phyloP scores from a whole-genome alignment of 2,329 filamentous ascomycete genomes.

The Xylariaceae sp. region DNA sequence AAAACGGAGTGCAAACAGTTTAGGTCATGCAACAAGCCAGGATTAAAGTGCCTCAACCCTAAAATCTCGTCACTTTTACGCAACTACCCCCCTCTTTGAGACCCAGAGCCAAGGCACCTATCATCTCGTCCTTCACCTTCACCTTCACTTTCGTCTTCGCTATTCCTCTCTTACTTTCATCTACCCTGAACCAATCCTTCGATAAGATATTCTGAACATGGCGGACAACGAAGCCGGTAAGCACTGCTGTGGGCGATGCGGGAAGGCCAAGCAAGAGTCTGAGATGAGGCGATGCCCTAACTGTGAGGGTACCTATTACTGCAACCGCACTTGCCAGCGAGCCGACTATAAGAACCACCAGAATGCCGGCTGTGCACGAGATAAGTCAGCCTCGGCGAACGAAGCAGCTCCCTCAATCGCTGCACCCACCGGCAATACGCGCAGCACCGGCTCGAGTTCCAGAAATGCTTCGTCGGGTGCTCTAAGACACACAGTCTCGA shows the following conservation, averaged over 20 bases:
- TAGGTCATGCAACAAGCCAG: too few relatives aligned
- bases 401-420: neutral
- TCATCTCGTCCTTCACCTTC: too few relatives aligned
- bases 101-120: too few relatives aligned
- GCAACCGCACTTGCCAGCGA: conserved; percentile 55
- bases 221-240: neutral
- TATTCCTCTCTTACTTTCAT: too few relatives aligned
- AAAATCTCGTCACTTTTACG: too few relatives aligned
- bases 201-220: neutral
- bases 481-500: conserved; percentile 28
- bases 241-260: conserved; percentile 1
- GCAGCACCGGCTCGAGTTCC: neutral
- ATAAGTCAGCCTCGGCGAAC: conserved; percentile 9
- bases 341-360: conserved; percentile 54
- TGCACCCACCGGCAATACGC: neutral
- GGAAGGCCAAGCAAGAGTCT: neutral
- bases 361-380: conserved; percentile 40
- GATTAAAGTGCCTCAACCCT: too few relatives aligned
- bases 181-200: too few relatives aligned
- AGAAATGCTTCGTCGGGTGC: too few relatives aligned
- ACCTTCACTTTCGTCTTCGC: too few relatives aligned
- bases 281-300: conserved; percentile 1
- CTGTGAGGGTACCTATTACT: conserved; percentile 33
- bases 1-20: too few relatives aligned
- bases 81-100: neutral